Evolutionary conservation across 257 asterid species (phyloP), one percentile per base, ranked within the genome.

Genomic region (Solanum ahanhuiri): DNA sequence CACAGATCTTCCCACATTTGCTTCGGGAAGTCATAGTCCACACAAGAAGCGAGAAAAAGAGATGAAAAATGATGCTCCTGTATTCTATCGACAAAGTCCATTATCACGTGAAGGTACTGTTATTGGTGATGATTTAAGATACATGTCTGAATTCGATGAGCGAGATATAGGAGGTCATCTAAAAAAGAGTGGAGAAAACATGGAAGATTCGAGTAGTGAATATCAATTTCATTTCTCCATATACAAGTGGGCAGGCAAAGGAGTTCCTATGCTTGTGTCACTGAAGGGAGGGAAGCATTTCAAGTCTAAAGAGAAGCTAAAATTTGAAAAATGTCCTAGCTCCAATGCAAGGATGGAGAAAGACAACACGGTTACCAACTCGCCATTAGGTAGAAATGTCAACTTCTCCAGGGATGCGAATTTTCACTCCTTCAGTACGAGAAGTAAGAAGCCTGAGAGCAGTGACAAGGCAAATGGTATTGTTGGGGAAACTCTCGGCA

Each of bases 181-280:
- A 87, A 86, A 87, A 34, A 89, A 84, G 83, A 89, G 67, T 1
- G 64, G 83, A 33, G 85, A 76, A 84, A 86, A 71, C 31, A 51
- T 33, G 30, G 93, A 91, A 43, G 81, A 84, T 84, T 76, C 76
- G 45, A 60, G 64, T 15, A 60, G 71, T 54, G 91, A 82, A 41
- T 84, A 88, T 85, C 92, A 89, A 84, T 96, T 96, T 84, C 99
- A 96, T 86, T 96, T 95, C 93, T 96, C 99, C 18, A 94, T 96
- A 81, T 95, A 95, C 89, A 95, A 93, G 88, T 96, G 98, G 99
- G 95, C 94, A 30, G 98, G 94, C 58, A 87, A 85, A 66, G 98
- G 93, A 83, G 92, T 92, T 48, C 96, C 98, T 22, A 86, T 92
- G 86, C 86, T 93, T 73, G 88, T 87, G 86, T 89, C 95, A 8